A percentile compares a stretch with the other conserved stretches of the same genome.
phyloP scores from a whole-genome alignment of 768 basidiomycete species.

The Tulasnella sp. region DNA sequence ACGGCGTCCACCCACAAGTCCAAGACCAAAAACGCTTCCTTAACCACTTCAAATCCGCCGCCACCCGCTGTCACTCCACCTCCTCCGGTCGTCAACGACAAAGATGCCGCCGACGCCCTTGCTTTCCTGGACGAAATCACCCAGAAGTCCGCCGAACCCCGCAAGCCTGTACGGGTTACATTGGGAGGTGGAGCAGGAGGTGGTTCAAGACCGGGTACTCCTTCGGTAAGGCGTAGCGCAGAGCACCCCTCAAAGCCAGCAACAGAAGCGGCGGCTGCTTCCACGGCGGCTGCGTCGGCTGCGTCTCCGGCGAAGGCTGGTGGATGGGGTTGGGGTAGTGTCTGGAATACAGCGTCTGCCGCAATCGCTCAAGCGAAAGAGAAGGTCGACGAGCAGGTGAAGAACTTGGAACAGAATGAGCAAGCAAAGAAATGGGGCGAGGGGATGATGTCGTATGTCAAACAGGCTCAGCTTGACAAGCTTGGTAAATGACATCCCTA shows the following conservation, averaged over 20 bases:
- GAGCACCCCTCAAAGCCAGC: constrained; percentile 3
- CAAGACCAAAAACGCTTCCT: constrained; percentile 18
- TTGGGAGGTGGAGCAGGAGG: constrained; percentile 56
- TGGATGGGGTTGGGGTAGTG: constrained; percentile 61
- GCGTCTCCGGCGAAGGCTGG: constrained; percentile 29
- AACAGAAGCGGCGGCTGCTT: constrained; percentile 8
- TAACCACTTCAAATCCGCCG: constrained; percentile 16
- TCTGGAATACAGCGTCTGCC: constrained; percentile 80
- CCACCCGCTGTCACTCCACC: constrained; percentile 15
- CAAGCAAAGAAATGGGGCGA: constrained; percentile 84
- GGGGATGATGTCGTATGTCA: constrained; percentile 77
- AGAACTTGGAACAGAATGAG: constrained; percentile 56
- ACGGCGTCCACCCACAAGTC: constrained; percentile 21
- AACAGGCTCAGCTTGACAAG: constrained; percentile 81
- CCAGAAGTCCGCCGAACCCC: constrained; percentile 75
- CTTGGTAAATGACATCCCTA: constrained; percentile 42
- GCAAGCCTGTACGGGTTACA: constrained; percentile 33
- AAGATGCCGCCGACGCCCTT: constrained; percentile 71
- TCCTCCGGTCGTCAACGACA: constrained; percentile 29
- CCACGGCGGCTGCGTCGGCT: constrained; percentile 18
- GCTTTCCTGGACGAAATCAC: constrained; percentile 94
- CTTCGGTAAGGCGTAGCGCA: not conserved
- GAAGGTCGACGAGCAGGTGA: constrained; percentile 89
- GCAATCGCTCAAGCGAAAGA: constrained; percentile 79
- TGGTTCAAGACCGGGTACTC: constrained; percentile 34